Conservation (phyloP, 2,329 filamentous ascomycete genomes). For the Waltergamsia citrina region DNA sequence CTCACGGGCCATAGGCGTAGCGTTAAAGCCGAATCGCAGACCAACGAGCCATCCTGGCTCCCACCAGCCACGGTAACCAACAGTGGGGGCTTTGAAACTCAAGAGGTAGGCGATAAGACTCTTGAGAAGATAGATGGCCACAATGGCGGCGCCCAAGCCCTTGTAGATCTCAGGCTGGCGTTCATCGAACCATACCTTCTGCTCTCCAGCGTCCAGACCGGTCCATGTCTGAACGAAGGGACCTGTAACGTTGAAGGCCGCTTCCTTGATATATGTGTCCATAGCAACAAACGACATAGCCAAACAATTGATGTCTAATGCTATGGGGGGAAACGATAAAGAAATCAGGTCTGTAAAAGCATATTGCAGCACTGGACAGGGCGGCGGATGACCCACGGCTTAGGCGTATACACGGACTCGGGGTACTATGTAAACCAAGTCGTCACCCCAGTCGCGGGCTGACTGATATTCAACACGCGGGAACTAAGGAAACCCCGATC, state of each 20-base stretch:
- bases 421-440: no score
- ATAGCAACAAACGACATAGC: background rate
- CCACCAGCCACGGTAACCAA: background rate
- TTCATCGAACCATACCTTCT: background rate
- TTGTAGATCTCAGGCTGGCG: background rate
- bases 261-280: background rate
- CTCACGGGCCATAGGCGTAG: background rate
- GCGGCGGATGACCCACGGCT: no score
- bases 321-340: background rate
- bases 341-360: background rate
- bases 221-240: background rate
- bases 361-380: background rate
- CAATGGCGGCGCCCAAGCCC: background rate
- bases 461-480: no score
- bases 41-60: constrained; percentile 2
- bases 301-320: background rate
- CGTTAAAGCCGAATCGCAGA: background rate
- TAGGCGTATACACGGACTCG: no score
- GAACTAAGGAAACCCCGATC: no score
- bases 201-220: background rate
- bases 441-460: no score
- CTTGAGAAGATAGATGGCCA: background rate
- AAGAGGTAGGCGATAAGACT: background rate
- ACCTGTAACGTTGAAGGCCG: background rate
- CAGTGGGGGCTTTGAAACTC: background rate